A percentile compares a stretch with the other conserved stretches of the same genome.
Conservation (phyloP, 148 eudicot genomes). For the Chenopodium quinoa region DNA sequence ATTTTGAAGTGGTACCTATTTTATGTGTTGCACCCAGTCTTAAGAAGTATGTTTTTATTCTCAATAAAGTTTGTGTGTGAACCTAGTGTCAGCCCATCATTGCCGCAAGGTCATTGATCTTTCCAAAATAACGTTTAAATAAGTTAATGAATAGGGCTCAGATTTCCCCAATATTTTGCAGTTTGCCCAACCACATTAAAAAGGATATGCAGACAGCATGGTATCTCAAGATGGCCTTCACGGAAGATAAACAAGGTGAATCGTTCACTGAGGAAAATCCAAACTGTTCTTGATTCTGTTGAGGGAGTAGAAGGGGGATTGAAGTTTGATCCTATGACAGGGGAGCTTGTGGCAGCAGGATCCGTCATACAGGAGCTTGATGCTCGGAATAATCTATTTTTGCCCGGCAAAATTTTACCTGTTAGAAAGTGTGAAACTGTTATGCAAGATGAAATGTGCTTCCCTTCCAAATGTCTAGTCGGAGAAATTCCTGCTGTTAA, state of each 20-base stretch:
- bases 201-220: conserved; percentile 95
- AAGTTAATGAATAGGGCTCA: background rate
- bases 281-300: conserved; percentile 82
- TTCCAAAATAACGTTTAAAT: background rate
- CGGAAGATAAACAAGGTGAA: conserved; percentile 94
- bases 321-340: conserved; percentile 68
- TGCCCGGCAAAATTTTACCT: conserved; percentile 23
- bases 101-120: background rate
- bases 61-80: background rate
- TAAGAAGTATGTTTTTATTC: background rate
- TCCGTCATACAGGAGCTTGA: conserved; percentile 45
- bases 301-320: conserved; percentile 86
- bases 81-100: background rate
- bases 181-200: conserved; percentile 96
- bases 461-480: conserved; percentile 23
- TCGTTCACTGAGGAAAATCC: conserved; percentile 78
- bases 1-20: background rate
- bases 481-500: conserved; percentile 39
- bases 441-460: conserved; percentile 18
- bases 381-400: conserved; percentile 23
- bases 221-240: conserved; percentile 96
- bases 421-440: conserved; percentile 15
- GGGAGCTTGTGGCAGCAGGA: conserved; percentile 60
- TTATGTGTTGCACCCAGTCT: background rate
- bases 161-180: conserved; percentile 25